Percentiles rank a stretch among this genome's conserved stretches.
Conservation (phyloP, 768 basidiomycete species). For the Boletellus emodensis region DNA sequence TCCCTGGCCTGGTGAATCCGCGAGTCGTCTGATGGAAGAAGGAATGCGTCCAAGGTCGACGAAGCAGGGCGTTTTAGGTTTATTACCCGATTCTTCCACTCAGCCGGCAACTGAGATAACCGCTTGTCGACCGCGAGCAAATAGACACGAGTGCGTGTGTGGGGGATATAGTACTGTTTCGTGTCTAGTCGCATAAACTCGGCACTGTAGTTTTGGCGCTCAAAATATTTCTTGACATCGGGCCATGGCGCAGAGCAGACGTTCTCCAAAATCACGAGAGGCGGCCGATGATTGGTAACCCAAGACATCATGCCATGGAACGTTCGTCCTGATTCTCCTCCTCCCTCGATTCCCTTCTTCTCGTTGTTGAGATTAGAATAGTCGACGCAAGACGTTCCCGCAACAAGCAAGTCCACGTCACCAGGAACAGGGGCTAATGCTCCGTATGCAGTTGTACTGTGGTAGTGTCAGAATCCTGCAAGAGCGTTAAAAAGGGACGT, state of each 20-base stretch:
- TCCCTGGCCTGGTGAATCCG: conserved; percentile 87
- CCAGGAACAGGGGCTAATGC: conserved; percentile 82
- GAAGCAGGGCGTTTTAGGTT: conserved; percentile 80
- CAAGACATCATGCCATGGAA: conserved; percentile 95
- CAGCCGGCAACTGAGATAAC: conserved; percentile 53
- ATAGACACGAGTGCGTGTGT: conserved; percentile 89
- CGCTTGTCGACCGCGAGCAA: conserved; percentile 73
- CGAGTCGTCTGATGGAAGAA: conserved; percentile 87
- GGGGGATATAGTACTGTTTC: conserved; percentile 90
- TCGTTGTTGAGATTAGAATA: conserved; percentile 95
- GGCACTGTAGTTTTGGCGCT: conserved; percentile 72
- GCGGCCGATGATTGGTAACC: conserved; percentile 82
- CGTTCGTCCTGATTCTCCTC: conserved; percentile 90
- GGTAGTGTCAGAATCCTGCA: background rate
- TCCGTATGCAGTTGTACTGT: conserved; percentile 89
- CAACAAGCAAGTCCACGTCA: conserved; percentile 85
- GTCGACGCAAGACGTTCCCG: conserved; percentile 95
- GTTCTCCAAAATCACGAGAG: conserved; percentile 92
- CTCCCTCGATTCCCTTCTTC: conserved; percentile 83
- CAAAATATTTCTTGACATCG: conserved; percentile 72
- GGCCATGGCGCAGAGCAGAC: conserved; percentile 90
- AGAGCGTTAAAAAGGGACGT: conserved; percentile 26
- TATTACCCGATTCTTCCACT: conserved; percentile 63
- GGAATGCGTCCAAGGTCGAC: conserved; percentile 84
- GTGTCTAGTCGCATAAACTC: conserved; percentile 68